Base-by-base conservation (phyloP, 2,329 filamentous ascomycete species). In the Colletotrichum sp. region DNA sequence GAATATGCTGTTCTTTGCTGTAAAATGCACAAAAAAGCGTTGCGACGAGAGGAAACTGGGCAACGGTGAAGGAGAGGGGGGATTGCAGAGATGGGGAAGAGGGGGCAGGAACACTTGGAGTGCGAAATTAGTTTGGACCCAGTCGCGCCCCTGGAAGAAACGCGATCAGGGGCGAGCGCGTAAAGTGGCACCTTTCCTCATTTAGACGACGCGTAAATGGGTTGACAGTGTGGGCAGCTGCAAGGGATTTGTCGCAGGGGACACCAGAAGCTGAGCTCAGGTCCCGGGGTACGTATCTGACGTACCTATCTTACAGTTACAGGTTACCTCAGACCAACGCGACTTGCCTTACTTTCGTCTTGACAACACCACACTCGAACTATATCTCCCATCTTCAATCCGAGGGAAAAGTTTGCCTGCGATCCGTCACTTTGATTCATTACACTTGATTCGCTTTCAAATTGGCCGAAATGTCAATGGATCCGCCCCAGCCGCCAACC, bases 161-260 rank as follows among this genome's bases (percentile, higher is more conserved):
- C 77, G 72, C 76, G 74, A 48, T 32, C 61, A 72, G 73, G 70
- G 65, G 71, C 28, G 9, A 71, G 75, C 87, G 87, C 86, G 87
- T 89, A 84, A 87, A 89, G 84, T 87, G 84, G 79, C 79, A 78
- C 84, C 85, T 84, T 74, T n/a, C 83, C 79, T 11, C 1, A 75
- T 81, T 76, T n/a, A 75, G 80, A 13, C 2, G 6, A 69, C 82
- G 80, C 78, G 81, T 82, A 74, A 76, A 79, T 78, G 77, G 78
- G 74, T 27, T 16, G 44, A n/a, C 60, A 68, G n/a, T 71, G 68
- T 60, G 66, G 48, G 63, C 52, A 68, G 63, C 57, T 64, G n/a
- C 60, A 59, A 52, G 36, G n/a, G 27, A n/a, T 60, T 60, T 48
- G 16, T 34, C 52, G 32, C 68, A 59, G 61, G 55, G 55, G 22